These are phyloP conservation scores for Endoconidiophora laricicola DNA, from an alignment of 2,329 filamentous ascomycete genomes.

Conservation along the genomic window DNA sequence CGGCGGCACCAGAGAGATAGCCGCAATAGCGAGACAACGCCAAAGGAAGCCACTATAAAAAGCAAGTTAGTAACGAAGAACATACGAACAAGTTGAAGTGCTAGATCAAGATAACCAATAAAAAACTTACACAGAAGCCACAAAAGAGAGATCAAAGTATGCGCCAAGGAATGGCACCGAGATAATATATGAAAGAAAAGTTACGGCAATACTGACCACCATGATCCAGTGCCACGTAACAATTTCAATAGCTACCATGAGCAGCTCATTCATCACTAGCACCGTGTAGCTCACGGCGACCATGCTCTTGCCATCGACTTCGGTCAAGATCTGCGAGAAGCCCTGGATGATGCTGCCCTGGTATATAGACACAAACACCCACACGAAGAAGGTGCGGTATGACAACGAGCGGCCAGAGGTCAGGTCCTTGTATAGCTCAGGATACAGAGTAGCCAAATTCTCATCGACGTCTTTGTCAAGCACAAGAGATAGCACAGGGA, in stretches of 20 bases:
- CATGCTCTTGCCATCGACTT: constrained; percentile 58
- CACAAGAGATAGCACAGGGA: constrained; percentile 81
- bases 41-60: constrained; percentile 59
- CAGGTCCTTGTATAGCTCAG: constrained; percentile 95
- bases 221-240: constrained; percentile 95
- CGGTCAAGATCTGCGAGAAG: constrained; percentile 74
- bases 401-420: constrained; percentile 72
- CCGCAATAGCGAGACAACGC: constrained; percentile 65
- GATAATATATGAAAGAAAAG: constrained; percentile 61
- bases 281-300: constrained; percentile 85
- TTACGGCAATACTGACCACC: constrained; percentile 71
- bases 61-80: not conserved
- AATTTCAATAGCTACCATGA: constrained; percentile 94
- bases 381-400: constrained; percentile 90
- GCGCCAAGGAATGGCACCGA: constrained; percentile 70
- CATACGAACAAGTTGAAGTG: not conserved
- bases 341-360: constrained; percentile 93
- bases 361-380: constrained; percentile 89
- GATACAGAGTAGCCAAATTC: constrained; percentile 82
- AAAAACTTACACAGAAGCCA: constrained; percentile 47
- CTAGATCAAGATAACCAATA: not conserved
- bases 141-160: constrained; percentile 77
- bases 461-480: constrained; percentile 93
- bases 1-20: constrained; percentile 69
- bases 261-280: constrained; percentile 79